Evolutionary conservation across 2,329 filamentous ascomycete species (phyloP).

Genomic region (Pyrenochaeta sp.): DNA sequence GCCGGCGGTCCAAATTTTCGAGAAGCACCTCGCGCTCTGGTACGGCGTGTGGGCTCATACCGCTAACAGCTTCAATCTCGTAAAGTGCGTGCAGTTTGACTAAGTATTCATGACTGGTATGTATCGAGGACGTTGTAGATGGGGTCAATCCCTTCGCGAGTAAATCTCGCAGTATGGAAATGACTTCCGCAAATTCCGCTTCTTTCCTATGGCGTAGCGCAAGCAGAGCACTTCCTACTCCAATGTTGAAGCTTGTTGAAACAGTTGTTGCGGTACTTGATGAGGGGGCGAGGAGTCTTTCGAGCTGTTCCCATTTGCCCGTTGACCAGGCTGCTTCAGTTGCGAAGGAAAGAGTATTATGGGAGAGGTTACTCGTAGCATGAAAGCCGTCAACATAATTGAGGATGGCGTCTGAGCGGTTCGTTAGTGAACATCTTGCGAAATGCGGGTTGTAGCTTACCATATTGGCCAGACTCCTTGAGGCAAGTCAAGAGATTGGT

Average conservation of each 20-base stretch:
- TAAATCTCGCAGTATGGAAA: slow-evolving; percentile 72
- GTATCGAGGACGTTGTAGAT: slow-evolving; percentile 79
- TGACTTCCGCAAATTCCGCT: slow-evolving; percentile 61
- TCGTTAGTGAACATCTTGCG: slow-evolving; percentile 23
- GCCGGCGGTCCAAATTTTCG: slow-evolving; percentile 71
- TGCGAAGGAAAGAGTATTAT: slow-evolving; percentile 76
- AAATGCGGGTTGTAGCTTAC: slow-evolving; percentile 56
- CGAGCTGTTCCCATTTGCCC: slow-evolving; percentile 78
- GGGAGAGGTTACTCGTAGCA: slow-evolving; percentile 33
- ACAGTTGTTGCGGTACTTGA: slow-evolving; percentile 49
- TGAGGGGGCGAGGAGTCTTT: slow-evolving; percentile 63
- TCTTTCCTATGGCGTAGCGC: slow-evolving; percentile 64
- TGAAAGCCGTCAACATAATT: slow-evolving; percentile 85
- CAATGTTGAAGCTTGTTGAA: slow-evolving; percentile 79
- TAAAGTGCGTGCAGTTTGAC: slow-evolving; percentile 86
- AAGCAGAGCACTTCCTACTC: slow-evolving; percentile 72
- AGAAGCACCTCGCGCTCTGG: slow-evolving; percentile 51
- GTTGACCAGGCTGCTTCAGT: slow-evolving; percentile 93
- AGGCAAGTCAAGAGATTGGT: slow-evolving; percentile 85
- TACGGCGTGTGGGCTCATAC: slow-evolving; percentile 41
- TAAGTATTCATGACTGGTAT: slow-evolving; percentile 83
- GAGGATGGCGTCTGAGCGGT: slow-evolving; percentile 73
- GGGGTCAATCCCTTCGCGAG: slow-evolving; percentile 78
- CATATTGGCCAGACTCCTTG: slow-evolving; percentile 94
- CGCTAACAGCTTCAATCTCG: slow-evolving; percentile 81